phyloP scores from a whole-genome alignment of 805 yeast species.

The Schwanniomyces sp. region DNA sequence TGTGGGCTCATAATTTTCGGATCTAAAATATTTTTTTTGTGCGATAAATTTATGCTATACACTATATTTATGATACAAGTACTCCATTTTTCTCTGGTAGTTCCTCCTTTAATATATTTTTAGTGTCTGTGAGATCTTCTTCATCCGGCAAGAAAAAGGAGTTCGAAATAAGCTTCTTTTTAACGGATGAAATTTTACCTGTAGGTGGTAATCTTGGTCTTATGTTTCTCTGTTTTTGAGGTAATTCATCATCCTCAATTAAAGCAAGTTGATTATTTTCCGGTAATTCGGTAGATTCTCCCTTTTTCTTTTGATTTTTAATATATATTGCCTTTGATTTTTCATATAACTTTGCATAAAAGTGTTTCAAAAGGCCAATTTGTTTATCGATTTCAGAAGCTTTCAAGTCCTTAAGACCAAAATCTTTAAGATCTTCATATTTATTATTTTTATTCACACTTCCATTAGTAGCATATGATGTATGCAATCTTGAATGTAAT shows the following conservation, averaged over 20 bases:
- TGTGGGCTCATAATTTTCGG: background rate
- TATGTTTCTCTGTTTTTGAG: conserved; percentile 70
- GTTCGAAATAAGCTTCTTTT: conserved; percentile 57
- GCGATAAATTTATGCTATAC: background rate
- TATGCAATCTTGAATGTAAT: conserved; percentile 72
- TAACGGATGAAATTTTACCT: conserved; percentile 73
- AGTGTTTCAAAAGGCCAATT: conserved; percentile 59
- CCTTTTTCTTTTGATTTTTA: conserved; percentile 40
- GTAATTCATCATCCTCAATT: conserved; percentile 82
- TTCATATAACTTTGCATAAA: conserved; percentile 41
- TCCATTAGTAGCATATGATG: conserved; percentile 46
- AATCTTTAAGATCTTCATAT: conserved; percentile 64
- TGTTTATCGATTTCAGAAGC: conserved; percentile 52
- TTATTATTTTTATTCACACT: conserved; percentile 51
- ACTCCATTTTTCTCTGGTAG: background rate
- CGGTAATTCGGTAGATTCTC: conserved; percentile 43
- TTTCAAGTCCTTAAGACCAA: conserved; percentile 51
- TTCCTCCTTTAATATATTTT: background rate
- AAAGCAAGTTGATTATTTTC: conserved; percentile 31
- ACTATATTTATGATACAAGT: background rate
- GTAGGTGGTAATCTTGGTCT: conserved; percentile 88
- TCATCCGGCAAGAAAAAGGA: conserved; percentile 53
- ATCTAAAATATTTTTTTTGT: background rate
- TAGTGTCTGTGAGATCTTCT: conserved; percentile 4
- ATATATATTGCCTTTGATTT: conserved; percentile 44